phyloP scores from a whole-genome alignment of 352 stramenopile genomes.

The Pythium dissotocum region DNA sequence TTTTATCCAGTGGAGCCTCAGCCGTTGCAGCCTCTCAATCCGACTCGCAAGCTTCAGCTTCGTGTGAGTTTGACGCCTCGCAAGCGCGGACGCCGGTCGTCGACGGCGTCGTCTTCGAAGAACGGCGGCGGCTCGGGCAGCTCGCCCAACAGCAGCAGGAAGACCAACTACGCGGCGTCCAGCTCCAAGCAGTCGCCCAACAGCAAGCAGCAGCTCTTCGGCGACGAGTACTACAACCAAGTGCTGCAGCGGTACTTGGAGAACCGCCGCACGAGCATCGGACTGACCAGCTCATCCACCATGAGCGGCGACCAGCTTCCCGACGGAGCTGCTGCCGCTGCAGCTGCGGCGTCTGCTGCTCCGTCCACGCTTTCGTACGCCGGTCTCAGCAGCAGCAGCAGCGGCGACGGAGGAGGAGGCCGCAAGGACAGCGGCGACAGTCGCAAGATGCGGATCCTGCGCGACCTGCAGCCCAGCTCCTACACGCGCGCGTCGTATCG shows the following conservation, averaged over 20 bases:
- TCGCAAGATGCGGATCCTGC: slow-evolving; percentile 22
- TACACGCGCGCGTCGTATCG: slow-evolving; percentile 11
- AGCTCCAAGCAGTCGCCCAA: slow-evolving; percentile 23
- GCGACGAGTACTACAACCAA: slow-evolving; percentile 76
- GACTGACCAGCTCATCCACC: slow-evolving; percentile 44
- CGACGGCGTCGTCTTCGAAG: slow-evolving; percentile 11
- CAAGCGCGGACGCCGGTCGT: slow-evolving; percentile 21
- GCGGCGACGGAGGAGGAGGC: not conserved
- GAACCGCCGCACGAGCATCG: slow-evolving; percentile 53
- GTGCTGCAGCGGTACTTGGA: slow-evolving; percentile 56
- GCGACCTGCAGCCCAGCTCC: slow-evolving; percentile 3
- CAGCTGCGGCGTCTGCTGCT: not conserved
- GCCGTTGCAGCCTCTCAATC: not conserved
- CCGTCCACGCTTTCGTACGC: not conserved
- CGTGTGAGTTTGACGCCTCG: slow-evolving; percentile 25
- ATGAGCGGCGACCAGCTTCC: slow-evolving; percentile 31
- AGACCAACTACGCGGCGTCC: slow-evolving; percentile 18
- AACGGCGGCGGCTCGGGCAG: slow-evolving; percentile 2
- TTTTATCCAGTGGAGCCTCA: slow-evolving; percentile 3
- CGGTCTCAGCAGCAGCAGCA: not conserved
- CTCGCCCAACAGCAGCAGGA: slow-evolving; percentile 12
- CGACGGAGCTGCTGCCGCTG: slow-evolving; percentile 2
- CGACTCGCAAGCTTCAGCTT: slow-evolving; percentile 23
- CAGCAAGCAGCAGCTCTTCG: slow-evolving; percentile 25
- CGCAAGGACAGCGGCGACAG: slow-evolving; percentile 4